A percentile compares a stretch with the other conserved stretches of the same genome.
Evolutionary conservation across 2,329 filamentous ascomycete species (phyloP).

Genomic region (Chaetomiaceae sp.): DNA sequence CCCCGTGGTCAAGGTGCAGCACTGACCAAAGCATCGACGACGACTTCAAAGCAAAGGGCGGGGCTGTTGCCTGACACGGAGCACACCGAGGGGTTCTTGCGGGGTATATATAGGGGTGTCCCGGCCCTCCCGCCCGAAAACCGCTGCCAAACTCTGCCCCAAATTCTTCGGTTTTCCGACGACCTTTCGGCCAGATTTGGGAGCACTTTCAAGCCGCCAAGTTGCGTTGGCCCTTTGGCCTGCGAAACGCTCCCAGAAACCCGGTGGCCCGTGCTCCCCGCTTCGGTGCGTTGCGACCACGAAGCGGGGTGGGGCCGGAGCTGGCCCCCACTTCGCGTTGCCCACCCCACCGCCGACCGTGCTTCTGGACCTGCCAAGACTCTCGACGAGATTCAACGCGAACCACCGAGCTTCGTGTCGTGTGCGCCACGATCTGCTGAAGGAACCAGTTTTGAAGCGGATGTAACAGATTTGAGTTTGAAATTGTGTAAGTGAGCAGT

Average conservation of each 20-base stretch:
- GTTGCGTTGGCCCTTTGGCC: conserved; percentile 5
- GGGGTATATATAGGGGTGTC: conserved; percentile 24
- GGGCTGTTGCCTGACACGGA: conserved; percentile 17
- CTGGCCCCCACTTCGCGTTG: conserved; percentile 21
- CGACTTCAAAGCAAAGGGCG: conserved; percentile 3
- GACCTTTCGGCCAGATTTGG: conserved; percentile 3
- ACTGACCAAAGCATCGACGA: conserved; percentile 2
- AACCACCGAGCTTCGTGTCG: not conserved
- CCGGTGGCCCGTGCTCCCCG: conserved; percentile 20
- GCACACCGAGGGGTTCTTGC: conserved; percentile 15
- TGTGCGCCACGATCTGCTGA: not conserved
- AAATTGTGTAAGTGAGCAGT: not conserved
- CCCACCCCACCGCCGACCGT: conserved; percentile 2
- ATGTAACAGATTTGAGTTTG: too few relatives aligned
- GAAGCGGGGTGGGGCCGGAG: not conserved
- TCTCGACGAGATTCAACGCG: conserved; percentile 3
- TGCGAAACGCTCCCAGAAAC: not conserved
- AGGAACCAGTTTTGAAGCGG: not conserved
- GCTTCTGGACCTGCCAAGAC: conserved; percentile 5
- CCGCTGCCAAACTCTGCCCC: conserved; percentile 15
- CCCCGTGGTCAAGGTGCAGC: not conserved
- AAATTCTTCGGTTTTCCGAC: conserved; percentile 12
- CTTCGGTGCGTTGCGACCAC: conserved; percentile 12
- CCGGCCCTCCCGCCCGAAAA: conserved; percentile 16
- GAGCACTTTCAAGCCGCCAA: conserved; percentile 17